Conservation (phyloP, 345 rosid genomes). For the Garcia nutans region DNA sequence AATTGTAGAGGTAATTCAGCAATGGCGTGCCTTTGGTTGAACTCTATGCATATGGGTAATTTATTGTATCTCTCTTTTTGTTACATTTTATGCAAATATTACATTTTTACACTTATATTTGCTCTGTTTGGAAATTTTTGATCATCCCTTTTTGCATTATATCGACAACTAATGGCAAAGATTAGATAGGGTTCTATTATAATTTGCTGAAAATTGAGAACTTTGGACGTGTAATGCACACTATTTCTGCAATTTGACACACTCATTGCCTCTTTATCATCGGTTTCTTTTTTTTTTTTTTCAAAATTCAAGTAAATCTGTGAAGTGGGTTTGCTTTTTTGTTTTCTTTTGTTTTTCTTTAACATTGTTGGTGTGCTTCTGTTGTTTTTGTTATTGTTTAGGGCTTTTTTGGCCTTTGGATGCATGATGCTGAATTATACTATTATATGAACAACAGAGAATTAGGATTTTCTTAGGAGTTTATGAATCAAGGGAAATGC, state of each 20-base stretch:
- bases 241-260: neutral
- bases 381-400: slow-evolving; percentile 19
- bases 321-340: slow-evolving; percentile 5
- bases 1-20: slow-evolving; percentile 18
- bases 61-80: neutral
- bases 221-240: slow-evolving; percentile 9
- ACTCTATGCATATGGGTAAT: slow-evolving; percentile 26
- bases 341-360: neutral
- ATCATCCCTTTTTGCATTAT: slow-evolving; percentile 2
- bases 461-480: slow-evolving; percentile 19
- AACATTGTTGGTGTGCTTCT: neutral
- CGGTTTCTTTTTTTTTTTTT: slow-evolving; percentile 5
- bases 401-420: neutral
- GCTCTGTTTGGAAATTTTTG: slow-evolving; percentile 13
- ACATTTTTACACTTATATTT: slow-evolving; percentile 1
- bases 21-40: slow-evolving; percentile 23
- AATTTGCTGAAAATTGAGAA: slow-evolving; percentile 14
- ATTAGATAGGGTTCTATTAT: slow-evolving; percentile 22
- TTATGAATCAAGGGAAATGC: slow-evolving; percentile 11
- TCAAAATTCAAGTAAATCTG: slow-evolving; percentile 13
- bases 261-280: slow-evolving; percentile 2
- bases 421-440: slow-evolving; percentile 18
- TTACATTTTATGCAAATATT: neutral
- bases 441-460: neutral
- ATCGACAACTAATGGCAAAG: slow-evolving; percentile 11